Evolutionary conservation across 352 stramenopile genomes (phyloP), one percentile per base, ranked within the genome.

Genomic region (Globisporangium uncinulatum): DNA sequence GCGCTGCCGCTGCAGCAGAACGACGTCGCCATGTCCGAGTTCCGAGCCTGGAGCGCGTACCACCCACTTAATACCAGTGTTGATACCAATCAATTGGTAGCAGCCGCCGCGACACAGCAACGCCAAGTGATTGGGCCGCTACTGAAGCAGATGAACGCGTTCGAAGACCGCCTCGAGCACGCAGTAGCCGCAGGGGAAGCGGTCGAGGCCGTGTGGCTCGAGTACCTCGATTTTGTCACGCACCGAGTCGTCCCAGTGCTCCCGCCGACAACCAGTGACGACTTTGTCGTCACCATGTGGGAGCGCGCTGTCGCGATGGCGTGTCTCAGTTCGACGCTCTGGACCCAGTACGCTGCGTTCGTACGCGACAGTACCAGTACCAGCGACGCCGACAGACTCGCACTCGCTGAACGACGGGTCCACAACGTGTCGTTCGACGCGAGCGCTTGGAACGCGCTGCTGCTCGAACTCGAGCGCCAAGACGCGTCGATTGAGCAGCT

Each of bases 401-500:
- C 55, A 14, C 32, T 89, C 19, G 53, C 24, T 10, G 63, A 57
- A 32, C 70, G 79, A 29, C 76, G 75, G 15, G 71, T 84, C 39
- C 76, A 76, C 9, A 92, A 92, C 49, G 67, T 89, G 19, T 79
- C 76, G 1, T 87, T 87, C 29, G 79, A 92, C 53, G 84, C 81
- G 17, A 59, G 49, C 21, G 55, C 70, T 6, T 92, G 81, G 81
- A 71, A 72, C 4, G 71, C 85, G 34, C 60, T 76, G 44, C 32
- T 92, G 42, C 54, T 87, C 31, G 69, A 71, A 31, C 76, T 87
- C 64, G 81, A 92, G 58, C 45, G 19, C 5, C 29, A 49, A 19
- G 41, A 24, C 0, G 20, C 36, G 6, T 55, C 49, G 1, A 37
- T 62, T 1, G 20, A 63, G 1, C 49, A 69, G 1, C 63, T 86